These are phyloP conservation scores for Daldinia loculata DNA, from an alignment of 495 filamentous ascomycete species.

Conservation along the genomic window DNA sequence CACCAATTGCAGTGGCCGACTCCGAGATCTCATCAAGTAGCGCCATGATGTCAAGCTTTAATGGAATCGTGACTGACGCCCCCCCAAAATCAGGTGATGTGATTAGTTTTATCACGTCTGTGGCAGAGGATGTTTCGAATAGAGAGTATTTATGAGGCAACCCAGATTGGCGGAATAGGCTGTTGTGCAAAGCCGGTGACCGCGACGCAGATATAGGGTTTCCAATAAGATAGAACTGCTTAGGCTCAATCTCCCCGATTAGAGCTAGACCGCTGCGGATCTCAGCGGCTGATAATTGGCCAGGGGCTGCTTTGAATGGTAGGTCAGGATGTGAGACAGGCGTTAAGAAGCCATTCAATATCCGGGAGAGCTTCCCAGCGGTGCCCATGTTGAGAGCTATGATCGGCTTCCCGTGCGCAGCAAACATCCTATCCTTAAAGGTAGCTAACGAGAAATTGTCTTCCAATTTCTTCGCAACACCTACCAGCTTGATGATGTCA, in stretches of 20 bases:
- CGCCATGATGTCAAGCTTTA: slow-evolving; percentile 88
- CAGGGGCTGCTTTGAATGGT: slow-evolving; percentile 92
- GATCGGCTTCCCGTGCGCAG: slow-evolving; percentile 76
- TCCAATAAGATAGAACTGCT: slow-evolving; percentile 87
- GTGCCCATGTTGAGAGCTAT: slow-evolving; percentile 98
- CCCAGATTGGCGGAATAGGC: slow-evolving; percentile 78
- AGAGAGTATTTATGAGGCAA: slow-evolving; percentile 88
- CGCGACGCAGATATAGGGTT: slow-evolving; percentile 80
- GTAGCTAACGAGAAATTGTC: slow-evolving; percentile 87
- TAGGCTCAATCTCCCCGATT: slow-evolving; percentile 79
- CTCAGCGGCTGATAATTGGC: slow-evolving; percentile 90
- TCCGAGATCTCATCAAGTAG: slow-evolving; percentile 80
- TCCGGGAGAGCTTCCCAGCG: slow-evolving; percentile 84
- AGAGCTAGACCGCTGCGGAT: slow-evolving; percentile 80
- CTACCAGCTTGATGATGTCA: slow-evolving; percentile 94
- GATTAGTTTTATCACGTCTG: slow-evolving; percentile 73
- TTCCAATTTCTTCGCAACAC: slow-evolving; percentile 75
- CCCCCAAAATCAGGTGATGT: slow-evolving; percentile 82
- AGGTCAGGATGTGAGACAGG: slow-evolving; percentile 91
- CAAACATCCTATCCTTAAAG: slow-evolving; percentile 80
- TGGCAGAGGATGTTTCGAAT: slow-evolving; percentile 75
- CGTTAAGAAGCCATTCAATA: slow-evolving; percentile 92
- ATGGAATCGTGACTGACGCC: slow-evolving; percentile 92
- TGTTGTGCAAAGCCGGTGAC: slow-evolving; percentile 90
- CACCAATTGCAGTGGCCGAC: slow-evolving; percentile 85